Evolutionary conservation across 2,329 filamentous ascomycete species (phyloP), one percentile per base, ranked within the genome.

Genomic region (Amauroascus verrucosus): DNA sequence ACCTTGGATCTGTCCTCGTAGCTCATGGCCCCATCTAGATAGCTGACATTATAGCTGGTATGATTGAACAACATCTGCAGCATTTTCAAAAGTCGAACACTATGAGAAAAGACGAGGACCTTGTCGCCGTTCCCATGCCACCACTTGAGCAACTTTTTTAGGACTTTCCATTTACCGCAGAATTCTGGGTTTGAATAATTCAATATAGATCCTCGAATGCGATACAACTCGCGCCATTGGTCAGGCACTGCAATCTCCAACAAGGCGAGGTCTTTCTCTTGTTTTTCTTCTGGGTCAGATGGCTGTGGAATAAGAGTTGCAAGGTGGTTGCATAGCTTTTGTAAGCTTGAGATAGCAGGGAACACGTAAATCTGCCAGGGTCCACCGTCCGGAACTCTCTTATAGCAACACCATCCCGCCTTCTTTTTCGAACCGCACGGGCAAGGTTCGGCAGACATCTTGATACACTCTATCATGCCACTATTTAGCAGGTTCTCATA

Each of bases 141-240:
- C 67, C 93, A 91, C 53, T 83, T 84, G 6, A 98, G 77, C 3
- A 98, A 74, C 61, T 88, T 90, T 66, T 84, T 87, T 28, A 98
- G 69, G 0, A 98, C 82, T 64, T 88, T 89, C 93, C 93, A 98
- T 69, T 98, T 98, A 2, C 93, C 93, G 64, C 93, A 98, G 59
- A 90, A 96, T 54, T 94, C 86, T 0, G 88, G 85, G 61, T 95
- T 89, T 1, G 89, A 84, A 48, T 89, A 84, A 61, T 85, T 86
- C 48, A 86, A 70, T 55, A 97, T 84, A 7, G 82, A 87, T 61
- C 95, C 88, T 41, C 88, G 79, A 18, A 84, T 80, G 9, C 75
- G 74, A 64, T 89, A 93, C 0, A 95, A 74, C 18, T 82, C 73
- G 62, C 82, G 75, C 87, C 88, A 96, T 1, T 76, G 73, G 33